Percentiles rank a stretch among this genome's conserved stretches.
Conservation (phyloP, 108 stramenopile genomes). For the Nitzschia sp. region DNA sequence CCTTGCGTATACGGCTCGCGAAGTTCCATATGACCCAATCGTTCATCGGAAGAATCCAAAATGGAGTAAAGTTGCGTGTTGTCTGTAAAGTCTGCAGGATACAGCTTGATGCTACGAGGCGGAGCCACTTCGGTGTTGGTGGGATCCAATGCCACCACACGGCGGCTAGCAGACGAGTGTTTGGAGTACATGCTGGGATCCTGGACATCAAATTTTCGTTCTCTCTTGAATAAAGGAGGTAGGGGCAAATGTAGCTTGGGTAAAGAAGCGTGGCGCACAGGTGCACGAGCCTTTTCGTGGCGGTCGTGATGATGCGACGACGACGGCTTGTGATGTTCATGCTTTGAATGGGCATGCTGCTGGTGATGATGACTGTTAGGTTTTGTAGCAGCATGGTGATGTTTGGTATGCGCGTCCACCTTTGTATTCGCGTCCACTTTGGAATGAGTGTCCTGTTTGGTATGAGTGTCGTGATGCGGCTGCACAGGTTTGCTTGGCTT, state of each 20-base stretch:
- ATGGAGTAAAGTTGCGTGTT: constrained; percentile 67
- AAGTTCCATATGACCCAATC: constrained; percentile 53
- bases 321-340: not conserved
- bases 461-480: not conserved
- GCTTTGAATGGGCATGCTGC: not conserved
- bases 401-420: not conserved
- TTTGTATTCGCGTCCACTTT: not conserved
- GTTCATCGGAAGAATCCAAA: constrained; percentile 59
- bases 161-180: constrained; percentile 8
- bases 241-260: constrained; percentile 19
- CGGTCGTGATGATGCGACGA: not conserved
- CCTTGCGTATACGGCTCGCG: constrained; percentile 46
- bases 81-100: constrained; percentile 63
- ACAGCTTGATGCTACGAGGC: constrained; percentile 27
- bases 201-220: constrained; percentile 7
- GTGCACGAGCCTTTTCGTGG: not conserved
- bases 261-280: not conserved
- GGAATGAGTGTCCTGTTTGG: not conserved
- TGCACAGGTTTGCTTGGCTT: not conserved
- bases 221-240: not conserved
- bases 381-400: not conserved
- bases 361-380: not conserved
- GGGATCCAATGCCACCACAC: constrained; percentile 27
- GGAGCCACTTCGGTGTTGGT: not conserved
- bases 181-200: constrained; percentile 21